These are phyloP conservation scores for Malassezia dermatis DNA, from an alignment of 1,284 basidiomycete genomes.

Conservation along the genomic window DNA sequence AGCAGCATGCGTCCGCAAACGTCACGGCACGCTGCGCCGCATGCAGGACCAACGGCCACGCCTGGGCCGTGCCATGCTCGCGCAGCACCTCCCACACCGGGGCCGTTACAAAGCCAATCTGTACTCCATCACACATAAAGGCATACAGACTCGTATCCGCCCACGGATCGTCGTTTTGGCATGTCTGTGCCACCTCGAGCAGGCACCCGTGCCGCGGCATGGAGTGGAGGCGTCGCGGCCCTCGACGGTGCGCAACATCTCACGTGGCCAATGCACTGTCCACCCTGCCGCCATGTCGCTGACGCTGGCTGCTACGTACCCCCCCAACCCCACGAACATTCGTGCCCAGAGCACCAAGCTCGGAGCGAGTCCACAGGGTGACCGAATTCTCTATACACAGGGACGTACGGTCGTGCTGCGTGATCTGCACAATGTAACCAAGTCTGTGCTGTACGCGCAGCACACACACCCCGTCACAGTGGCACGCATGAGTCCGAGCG, in stretches of 20 bases:
- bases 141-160: slow-evolving; percentile 23
- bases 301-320: slow-evolving; percentile 1
- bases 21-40: slow-evolving; percentile 11
- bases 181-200: slow-evolving; percentile 27
- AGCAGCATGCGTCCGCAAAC: slow-evolving; percentile 14
- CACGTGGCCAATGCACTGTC: slow-evolving; percentile 9
- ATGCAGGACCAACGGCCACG: neutral
- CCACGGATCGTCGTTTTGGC: slow-evolving; percentile 44
- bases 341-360: slow-evolving; percentile 72
- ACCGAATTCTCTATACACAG: slow-evolving; percentile 75
- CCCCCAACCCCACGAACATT: slow-evolving; percentile 36
- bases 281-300: slow-evolving; percentile 10
- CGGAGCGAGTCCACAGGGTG: slow-evolving; percentile 60
- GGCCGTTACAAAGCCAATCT: slow-evolving; percentile 35
- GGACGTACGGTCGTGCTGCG: slow-evolving; percentile 60
- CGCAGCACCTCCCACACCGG: slow-evolving; percentile 25
- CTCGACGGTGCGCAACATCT: neutral
- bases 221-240: neutral
- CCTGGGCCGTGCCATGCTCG: slow-evolving; percentile 10
- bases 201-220: slow-evolving; percentile 14
- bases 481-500: slow-evolving; percentile 81
- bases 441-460: slow-evolving; percentile 57
- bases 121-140: slow-evolving; percentile 28
- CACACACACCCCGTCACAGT: slow-evolving; percentile 78
- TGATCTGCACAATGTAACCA: slow-evolving; percentile 14